Evolutionary conservation across 495 filamentous ascomycete species (phyloP), one percentile per base, ranked within the genome.

Genomic region (Aspergillus homomorphus): DNA sequence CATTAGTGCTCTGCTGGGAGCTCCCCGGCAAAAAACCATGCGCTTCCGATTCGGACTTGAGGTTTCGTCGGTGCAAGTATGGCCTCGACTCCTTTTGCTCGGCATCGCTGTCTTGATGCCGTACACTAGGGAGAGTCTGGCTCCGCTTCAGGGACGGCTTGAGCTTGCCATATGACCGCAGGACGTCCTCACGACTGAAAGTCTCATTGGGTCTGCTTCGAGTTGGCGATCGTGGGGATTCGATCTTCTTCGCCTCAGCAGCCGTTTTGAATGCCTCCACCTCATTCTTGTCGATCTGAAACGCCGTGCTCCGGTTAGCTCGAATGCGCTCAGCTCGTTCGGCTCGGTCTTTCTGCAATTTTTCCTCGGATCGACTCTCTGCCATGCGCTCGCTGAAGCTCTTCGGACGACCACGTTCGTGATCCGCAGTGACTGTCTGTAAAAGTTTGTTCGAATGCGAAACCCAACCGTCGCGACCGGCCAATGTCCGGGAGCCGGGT

Each of bases 351-450:
- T 77, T 70, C 18, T 68, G 71, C 42, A 73, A 63, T 22, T 76
- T 77, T 12, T 86, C 83, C 24, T 73, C 69, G 8, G 68, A 67
- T 54, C 84, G 74, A 54, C 73, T 82, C 58, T 90, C 85, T 0
- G 90, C 89, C 58, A 98, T 83, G 22, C 91, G 79, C 69, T 98
- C 91, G 62, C 89, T 96, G 67, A 97, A 98, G 26, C 84, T 89
- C 68, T 88, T 84, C 70, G 41, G 66, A 56, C 50, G 66, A 69
- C 3, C 41, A 49, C 6, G 67, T 68, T 23, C 73, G 69, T n/a
- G 69, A 59, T 38, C 60, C 62, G 6, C 48, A 1, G 48, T 51
- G 15, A 51, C 28, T 28, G 48, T 28, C 48, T 51, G 48, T 41
- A 69, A 65, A 1, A 61, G 21, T 52, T 72, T 66, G 16, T 60